A percentile compares a stretch with the other conserved stretches of the same genome.
phyloP scores from a whole-genome alignment of 441 rosid genomes.

The Adansonia rubrostipa region DNA sequence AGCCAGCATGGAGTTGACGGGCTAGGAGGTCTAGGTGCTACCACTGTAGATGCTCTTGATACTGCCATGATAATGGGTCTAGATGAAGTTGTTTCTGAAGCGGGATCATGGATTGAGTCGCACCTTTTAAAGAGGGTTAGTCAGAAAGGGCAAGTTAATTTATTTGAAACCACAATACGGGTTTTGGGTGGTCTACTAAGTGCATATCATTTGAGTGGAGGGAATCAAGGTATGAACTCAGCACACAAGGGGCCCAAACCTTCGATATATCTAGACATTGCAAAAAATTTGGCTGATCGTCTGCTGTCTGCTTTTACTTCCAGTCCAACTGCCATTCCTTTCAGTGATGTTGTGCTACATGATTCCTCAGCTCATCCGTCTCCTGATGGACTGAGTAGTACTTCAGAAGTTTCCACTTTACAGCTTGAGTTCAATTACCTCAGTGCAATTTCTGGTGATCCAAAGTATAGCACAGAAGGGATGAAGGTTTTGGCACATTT shows the following conservation, averaged over 20 bases:
- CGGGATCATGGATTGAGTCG: conserved; percentile 82
- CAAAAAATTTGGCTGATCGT: conserved; percentile 85
- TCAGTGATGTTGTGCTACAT: conserved; percentile 75
- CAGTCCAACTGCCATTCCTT: conserved; percentile 89
- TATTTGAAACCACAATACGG: conserved; percentile 95
- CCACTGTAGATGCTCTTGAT: conserved; percentile 92
- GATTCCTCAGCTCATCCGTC: conserved; percentile 86
- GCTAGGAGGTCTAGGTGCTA: conserved; percentile 96
- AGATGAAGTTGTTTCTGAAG: conserved; percentile 79
- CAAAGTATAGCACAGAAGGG: conserved; percentile 77
- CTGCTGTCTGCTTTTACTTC: conserved; percentile 83
- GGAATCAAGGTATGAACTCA: conserved; percentile 54
- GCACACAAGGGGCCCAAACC: conserved; percentile 67
- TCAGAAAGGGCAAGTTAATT: conserved; percentile 89
- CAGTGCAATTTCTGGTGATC: conserved; percentile 86
- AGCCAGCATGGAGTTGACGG: conserved; percentile 78
- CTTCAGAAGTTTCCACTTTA: conserved; percentile 86
- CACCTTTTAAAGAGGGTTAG: conserved; percentile 76
- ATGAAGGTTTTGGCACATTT: conserved; percentile 95
- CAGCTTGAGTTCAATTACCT: conserved; percentile 98
- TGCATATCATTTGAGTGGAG: conserved; percentile 95
- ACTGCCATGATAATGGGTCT: conserved; percentile 97
- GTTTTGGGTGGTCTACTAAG: conserved; percentile 96
- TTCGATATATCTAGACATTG: conserved; percentile 69
- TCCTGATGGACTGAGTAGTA: conserved; percentile 86